Evolutionary conservation across 177 flowering plant genomes (phyloP).

Genomic region (Vitis hybrid): DNA sequence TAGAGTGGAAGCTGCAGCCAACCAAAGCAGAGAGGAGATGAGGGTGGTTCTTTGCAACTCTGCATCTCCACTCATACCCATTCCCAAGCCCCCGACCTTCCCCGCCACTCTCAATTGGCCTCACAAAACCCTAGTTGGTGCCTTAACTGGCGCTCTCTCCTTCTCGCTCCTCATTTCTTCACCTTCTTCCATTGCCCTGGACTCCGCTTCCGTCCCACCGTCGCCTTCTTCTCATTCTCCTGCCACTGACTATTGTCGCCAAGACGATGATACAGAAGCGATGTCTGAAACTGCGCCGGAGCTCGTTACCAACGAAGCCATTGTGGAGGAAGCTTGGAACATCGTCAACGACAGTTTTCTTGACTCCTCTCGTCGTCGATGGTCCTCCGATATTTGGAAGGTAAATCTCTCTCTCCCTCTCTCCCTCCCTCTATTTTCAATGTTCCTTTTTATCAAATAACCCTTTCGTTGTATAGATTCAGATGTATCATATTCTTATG

Average conservation of each 20-base stretch:
- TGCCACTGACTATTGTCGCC: conserved; percentile 32
- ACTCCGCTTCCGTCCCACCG: conserved; percentile 15
- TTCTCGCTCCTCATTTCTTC: conserved; percentile 38
- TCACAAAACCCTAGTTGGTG: conserved; percentile 29
- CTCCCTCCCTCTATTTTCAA: background rate
- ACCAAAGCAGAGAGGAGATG: conserved; percentile 12
- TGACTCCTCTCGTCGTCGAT: conserved; percentile 51
- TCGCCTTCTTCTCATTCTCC: conserved; percentile 14
- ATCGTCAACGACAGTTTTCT: conserved; percentile 83
- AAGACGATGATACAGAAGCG: conserved; percentile 24
- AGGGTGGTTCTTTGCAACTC: conserved; percentile 17
- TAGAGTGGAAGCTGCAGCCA: too few species aligned
- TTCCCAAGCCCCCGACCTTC: conserved; percentile 1
- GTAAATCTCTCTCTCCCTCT: conserved; percentile 29
- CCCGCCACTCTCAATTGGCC: conserved; percentile 18
- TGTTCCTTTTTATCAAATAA: background rate
- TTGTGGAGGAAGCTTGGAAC: conserved; percentile 95
- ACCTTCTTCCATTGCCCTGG: conserved; percentile 30
- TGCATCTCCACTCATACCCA: conserved; percentile 1
- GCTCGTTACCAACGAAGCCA: conserved; percentile 54
- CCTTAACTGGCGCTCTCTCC: conserved; percentile 50
- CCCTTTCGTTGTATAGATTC: too few species aligned
- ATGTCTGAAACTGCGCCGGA: conserved; percentile 25
- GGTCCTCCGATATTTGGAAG: conserved; percentile 84
- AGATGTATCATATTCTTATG: too few species aligned